phyloP scores from a whole-genome alignment of 2,329 filamentous ascomycete genomes.

The Elsinoe necatrix region DNA sequence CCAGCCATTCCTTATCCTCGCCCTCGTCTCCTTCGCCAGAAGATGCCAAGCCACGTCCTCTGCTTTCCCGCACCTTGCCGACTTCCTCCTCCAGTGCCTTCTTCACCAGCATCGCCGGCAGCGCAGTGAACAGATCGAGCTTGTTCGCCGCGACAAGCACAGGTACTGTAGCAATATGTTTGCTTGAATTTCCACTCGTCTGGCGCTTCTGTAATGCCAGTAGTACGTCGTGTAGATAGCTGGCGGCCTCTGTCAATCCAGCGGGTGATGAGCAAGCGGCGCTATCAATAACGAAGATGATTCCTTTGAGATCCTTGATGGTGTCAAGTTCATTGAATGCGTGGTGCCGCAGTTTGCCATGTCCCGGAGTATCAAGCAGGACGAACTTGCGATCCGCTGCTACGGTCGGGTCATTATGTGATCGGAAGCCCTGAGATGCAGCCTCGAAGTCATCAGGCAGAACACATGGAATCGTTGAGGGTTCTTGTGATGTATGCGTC shows the following conservation, averaged over 20 bases:
- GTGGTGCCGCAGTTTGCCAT: conserved; percentile 79
- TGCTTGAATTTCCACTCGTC: conserved; percentile 47
- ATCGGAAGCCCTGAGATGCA: conserved; percentile 55
- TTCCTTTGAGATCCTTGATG: conserved; percentile 52
- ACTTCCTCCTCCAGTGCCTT: conserved; percentile 72
- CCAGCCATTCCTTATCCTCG: conserved; percentile 69
- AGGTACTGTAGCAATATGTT: conserved; percentile 53
- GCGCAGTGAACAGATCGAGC: conserved; percentile 85
- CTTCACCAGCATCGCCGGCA: conserved; percentile 70
- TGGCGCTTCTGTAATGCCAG: conserved; percentile 69
- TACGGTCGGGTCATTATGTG: conserved; percentile 53
- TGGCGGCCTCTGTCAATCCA: conserved; percentile 62
- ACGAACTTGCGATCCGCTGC: conserved; percentile 59
- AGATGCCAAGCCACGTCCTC: conserved; percentile 73
- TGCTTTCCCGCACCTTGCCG: conserved; percentile 64
- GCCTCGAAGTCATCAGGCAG: conserved; percentile 47
- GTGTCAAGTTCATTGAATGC: conserved; percentile 48
- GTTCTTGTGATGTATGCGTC: conserved; percentile 57
- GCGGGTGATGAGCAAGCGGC: conserved; percentile 30
- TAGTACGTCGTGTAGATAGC: conserved; percentile 85
- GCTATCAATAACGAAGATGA: conserved; percentile 87
- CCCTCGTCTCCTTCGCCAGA: conserved; percentile 68
- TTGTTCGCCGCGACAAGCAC: conserved; percentile 90
- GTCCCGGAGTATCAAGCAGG: conserved; percentile 83
- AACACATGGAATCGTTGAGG: conserved; percentile 48